These are phyloP conservation scores for Blastocystis sp. DNA, from an alignment of 352 stramenopile genomes.

Conservation along the genomic window DNA sequence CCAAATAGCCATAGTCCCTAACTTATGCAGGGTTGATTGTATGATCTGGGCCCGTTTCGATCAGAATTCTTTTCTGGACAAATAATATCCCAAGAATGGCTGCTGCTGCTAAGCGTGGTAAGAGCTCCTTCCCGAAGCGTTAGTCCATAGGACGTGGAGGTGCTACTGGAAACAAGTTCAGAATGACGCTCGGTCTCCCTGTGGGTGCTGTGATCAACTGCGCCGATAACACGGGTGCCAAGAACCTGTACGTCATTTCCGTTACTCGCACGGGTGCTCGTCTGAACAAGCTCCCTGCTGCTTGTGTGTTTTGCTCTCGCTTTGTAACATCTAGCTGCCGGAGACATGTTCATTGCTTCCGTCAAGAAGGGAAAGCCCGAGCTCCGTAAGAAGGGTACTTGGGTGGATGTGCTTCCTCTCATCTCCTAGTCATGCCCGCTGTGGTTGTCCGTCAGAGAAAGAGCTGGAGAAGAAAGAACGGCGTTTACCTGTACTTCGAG, in stretches of 20 bases:
- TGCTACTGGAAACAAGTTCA: slow-evolving; percentile 95
- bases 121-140: not conserved
- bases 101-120: slow-evolving; percentile 56
- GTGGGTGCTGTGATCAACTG: slow-evolving; percentile 98
- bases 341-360: slow-evolving; percentile 98
- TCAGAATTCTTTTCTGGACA: not conserved
- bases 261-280: slow-evolving; percentile 96
- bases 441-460: slow-evolving; percentile 98
- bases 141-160: slow-evolving; percentile 73
- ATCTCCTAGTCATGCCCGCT: slow-evolving; percentile 81
- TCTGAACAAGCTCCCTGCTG: slow-evolving; percentile 94
- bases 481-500: slow-evolving; percentile 99
- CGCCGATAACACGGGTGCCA: slow-evolving; percentile 98
- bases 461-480: slow-evolving; percentile 94
- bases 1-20: too few relatives aligned
- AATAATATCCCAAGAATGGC: not conserved
- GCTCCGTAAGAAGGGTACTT: slow-evolving; percentile 89
- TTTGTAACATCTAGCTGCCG: slow-evolving; percentile 64
- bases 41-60: not conserved
- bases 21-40: too few relatives aligned
- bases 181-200: slow-evolving; percentile 95
- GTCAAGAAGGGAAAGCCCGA: slow-evolving; percentile 99
- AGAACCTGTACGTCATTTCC: slow-evolving; percentile 99
- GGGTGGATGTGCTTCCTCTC: not conserved
- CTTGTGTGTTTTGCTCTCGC: slow-evolving; percentile 63